Evolutionary conservation across 129 eudicot genomes (phyloP).

Genomic region (Pseudognaphalium luteoalbum): DNA sequence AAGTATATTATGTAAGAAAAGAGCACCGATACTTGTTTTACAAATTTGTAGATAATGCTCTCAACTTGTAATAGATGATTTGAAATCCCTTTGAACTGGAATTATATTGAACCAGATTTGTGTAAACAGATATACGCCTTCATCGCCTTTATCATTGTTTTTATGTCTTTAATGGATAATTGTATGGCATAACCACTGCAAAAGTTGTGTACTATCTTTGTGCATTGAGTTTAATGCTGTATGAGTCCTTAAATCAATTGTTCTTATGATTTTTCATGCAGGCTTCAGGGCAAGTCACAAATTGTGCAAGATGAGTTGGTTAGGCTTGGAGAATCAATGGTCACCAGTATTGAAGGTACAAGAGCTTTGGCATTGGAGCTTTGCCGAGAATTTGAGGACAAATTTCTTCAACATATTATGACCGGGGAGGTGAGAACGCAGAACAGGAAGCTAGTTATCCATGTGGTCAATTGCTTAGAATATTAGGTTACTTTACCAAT

Average conservation of each 20-base stretch:
- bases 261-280: slow-evolving; percentile 27
- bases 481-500: not conserved
- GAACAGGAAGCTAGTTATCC: not conserved
- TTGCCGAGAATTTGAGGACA: slow-evolving; percentile 99
- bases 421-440: slow-evolving; percentile 81
- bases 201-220: slow-evolving; percentile 3
- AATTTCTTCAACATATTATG: slow-evolving; percentile 89
- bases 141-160: not conserved
- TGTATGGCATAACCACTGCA: not conserved
- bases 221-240: not conserved
- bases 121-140: not conserved
- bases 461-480: not conserved
- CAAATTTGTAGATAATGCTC: not conserved
- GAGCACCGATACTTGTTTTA: not conserved
- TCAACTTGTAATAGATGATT: not conserved
- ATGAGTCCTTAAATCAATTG: slow-evolving; percentile 1
- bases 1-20: not conserved
- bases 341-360: slow-evolving; percentile 89
- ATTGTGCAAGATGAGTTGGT: slow-evolving; percentile 90
- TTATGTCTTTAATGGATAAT: slow-evolving; percentile 10
- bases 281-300: slow-evolving; percentile 98
- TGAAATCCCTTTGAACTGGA: not conserved
- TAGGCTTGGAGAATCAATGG: slow-evolving; percentile 97
- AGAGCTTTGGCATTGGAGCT: slow-evolving; percentile 96
- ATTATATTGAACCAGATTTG: not conserved